phyloP scores from a whole-genome alignment of 768 basidiomycete genomes.

The Kwoniella heveanensis region DNA sequence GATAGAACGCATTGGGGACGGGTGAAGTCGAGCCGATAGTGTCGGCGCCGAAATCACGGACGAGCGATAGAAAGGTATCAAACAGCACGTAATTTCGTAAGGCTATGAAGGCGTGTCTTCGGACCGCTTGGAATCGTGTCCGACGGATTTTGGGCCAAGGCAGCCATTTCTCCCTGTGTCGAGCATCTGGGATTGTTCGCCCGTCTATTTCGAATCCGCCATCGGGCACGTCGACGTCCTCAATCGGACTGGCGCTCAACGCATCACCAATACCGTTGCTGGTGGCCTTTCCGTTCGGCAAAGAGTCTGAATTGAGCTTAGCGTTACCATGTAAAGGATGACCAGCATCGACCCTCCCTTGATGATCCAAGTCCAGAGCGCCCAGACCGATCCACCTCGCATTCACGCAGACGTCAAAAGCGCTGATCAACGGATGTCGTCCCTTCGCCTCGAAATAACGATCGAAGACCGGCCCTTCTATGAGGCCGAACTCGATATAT shows the following conservation, averaged over 20 bases:
- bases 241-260: not conserved
- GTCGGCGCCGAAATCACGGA: slow-evolving; percentile 26
- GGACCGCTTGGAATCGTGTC: slow-evolving; percentile 27
- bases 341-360: slow-evolving; percentile 9
- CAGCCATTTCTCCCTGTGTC: slow-evolving; percentile 19
- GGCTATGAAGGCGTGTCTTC: slow-evolving; percentile 25
- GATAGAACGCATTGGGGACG: slow-evolving; percentile 22
- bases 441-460: slow-evolving; percentile 30
- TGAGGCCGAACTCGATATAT: slow-evolving; percentile 39
- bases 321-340: not conserved
- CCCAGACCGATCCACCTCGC: slow-evolving; percentile 41
- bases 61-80: slow-evolving; percentile 35
- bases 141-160: slow-evolving; percentile 23
- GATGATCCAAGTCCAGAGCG: slow-evolving; percentile 19
- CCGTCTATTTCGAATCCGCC: slow-evolving; percentile 10
- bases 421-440: slow-evolving; percentile 21
- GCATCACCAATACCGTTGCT: not conserved
- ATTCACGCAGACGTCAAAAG: slow-evolving; percentile 36
- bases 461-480: slow-evolving; percentile 33
- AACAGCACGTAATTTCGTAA: slow-evolving; percentile 29
- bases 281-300: not conserved
- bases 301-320: not conserved
- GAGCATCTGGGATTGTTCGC: slow-evolving; percentile 9
- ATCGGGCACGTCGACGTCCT: slow-evolving; percentile 8
- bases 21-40: slow-evolving; percentile 29